Base-by-base conservation (phyloP, 2,329 filamentous ascomycete species). In the Talaromyces sp. region DNA sequence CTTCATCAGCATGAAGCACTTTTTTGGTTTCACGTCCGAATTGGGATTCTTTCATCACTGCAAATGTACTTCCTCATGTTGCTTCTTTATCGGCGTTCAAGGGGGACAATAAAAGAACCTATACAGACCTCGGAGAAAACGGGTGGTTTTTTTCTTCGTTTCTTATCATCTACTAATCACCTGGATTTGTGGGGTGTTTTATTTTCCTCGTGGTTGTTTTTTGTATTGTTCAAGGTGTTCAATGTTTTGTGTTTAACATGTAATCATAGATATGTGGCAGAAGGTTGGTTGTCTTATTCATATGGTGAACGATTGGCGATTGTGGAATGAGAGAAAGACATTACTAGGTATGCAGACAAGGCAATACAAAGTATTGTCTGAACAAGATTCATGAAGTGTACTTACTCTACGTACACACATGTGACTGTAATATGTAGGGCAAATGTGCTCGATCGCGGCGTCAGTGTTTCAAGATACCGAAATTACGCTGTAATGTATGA, bases 251-350 rank as follows among this genome's bases (percentile, higher is more conserved):
- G 50, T 59, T 62, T 52, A 43, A 58, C 54, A 59, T 65, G 64
- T 65, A 65, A 50, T 65, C 64, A 65, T 65, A 65, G 64, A 65
- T 56, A 48, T 54, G 59, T 41, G 45, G 52, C 37, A 37, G 52
- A 37, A 35, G 31, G 50, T 35, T 13, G 9, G 22, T 35, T 33
- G 14, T 52, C 8, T 19, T 35, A 14, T 54, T 52, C 16, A 33
- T 7, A 35, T 35, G 9, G 48, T 52, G 48, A 33, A 7, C 22
- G 16, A 33, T 35, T 35, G 31, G 31, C 2, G 52, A 56, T 10
- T 11, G n/a, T 47, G 48, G 19, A 37, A 13, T 19, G n/a, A 19
- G 33, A 37, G 50, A 54, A 19, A 54, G 1, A 37, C 19, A 11
- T 31, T 31, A 31, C 4, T 31, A 31, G 27, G 35, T 54, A 37